A percentile compares a stretch with the other conserved stretches of the same genome.
Evolutionary conservation across 257 asterid species (phyloP).

Genomic region (Rauvolfia tetraphylla): DNA sequence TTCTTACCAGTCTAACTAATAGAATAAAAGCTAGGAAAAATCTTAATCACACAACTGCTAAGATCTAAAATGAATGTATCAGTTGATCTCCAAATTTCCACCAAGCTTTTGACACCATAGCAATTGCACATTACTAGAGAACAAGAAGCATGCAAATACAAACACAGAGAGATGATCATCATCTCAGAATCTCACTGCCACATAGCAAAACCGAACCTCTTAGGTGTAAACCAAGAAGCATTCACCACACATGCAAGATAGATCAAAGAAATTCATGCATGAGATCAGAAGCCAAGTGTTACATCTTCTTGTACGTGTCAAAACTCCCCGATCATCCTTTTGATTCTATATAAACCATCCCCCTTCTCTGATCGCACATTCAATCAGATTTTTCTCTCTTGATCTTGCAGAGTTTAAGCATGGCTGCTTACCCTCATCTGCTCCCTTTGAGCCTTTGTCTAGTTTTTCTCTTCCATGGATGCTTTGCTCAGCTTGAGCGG

Average conservation of each 20-base stretch:
- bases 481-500: conserved; percentile 26
- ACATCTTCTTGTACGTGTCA: conserved; percentile 44
- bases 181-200: conserved; percentile 10
- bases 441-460: conserved; percentile 26
- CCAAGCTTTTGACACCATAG: too few relatives aligned
- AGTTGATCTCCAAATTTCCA: too few relatives aligned
- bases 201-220: background rate
- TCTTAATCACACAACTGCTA: too few relatives aligned
- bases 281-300: conserved; percentile 33
- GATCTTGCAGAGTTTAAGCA: background rate
- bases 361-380: conserved; percentile 20
- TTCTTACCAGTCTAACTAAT: too few relatives aligned
- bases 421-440: conserved; percentile 26
- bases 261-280: background rate
- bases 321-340: background rate
- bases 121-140: too few relatives aligned
- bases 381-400: background rate
- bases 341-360: conserved; percentile 25
- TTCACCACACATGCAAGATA: conserved; percentile 18
- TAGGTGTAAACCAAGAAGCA: conserved; percentile 18
- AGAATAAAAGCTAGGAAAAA: too few relatives aligned
- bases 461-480: conserved; percentile 26
- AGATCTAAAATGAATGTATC: too few relatives aligned
- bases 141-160: conserved; percentile 10
- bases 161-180: background rate